phyloP scores from a whole-genome alignment of 2,329 filamentous ascomycete genomes.

The Penicillium sp. region DNA sequence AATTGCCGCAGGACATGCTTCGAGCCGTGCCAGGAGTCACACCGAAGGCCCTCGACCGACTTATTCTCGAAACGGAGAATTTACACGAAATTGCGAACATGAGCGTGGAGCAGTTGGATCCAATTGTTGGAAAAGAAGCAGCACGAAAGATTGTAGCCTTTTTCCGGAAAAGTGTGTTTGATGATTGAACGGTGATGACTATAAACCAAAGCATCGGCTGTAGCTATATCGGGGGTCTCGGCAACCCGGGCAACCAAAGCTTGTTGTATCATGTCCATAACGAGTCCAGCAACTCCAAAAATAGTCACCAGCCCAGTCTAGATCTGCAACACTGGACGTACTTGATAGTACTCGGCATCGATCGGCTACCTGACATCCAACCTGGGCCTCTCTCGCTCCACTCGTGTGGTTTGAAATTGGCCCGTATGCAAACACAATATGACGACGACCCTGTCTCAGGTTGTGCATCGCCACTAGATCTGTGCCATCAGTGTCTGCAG shows the following conservation, averaged over 20 bases:
- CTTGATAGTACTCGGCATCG: too few species aligned
- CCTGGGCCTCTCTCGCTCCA: too few species aligned
- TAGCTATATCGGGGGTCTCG: not conserved
- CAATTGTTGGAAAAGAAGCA: conserved; percentile 69
- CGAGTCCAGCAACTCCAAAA: not conserved
- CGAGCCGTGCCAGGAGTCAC: conserved; percentile 77
- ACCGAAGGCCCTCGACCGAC: conserved; percentile 65
- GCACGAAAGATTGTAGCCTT: conserved; percentile 72
- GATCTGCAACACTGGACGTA: too few species aligned
- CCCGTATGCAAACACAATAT: too few species aligned
- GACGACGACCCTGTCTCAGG: too few species aligned
- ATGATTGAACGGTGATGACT: conserved; percentile 24
- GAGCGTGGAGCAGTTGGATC: conserved; percentile 63
- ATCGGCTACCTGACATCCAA: too few species aligned
- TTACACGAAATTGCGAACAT: conserved; percentile 82
- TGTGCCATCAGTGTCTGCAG: conserved; percentile 6
- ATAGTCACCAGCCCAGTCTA: not conserved
- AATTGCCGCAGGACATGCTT: conserved; percentile 86
- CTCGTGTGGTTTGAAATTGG: too few species aligned
- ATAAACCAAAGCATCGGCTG: too few species aligned
- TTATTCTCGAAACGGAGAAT: conserved; percentile 69
- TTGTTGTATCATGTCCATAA: not conserved
- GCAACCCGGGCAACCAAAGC: not conserved
- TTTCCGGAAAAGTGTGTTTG: conserved; percentile 63
- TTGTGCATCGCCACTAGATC: not conserved